phyloP scores from a whole-genome alignment of 2,329 filamentous ascomycete species.

The Ascochyta pisi region DNA sequence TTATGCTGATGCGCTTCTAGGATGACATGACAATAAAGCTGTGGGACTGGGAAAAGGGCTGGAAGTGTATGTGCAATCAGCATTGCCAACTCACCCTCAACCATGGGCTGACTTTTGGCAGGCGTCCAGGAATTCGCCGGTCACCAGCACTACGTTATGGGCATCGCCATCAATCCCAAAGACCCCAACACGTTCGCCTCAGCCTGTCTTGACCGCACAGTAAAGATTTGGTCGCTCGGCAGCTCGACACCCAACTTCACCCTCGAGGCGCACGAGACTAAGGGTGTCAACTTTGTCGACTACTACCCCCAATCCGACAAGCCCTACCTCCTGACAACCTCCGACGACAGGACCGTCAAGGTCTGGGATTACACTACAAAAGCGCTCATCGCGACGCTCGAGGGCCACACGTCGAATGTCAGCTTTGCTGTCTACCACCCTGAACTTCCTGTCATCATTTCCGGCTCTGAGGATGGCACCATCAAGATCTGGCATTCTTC shows the following conservation, averaged over 20 bases:
- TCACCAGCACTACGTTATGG: conserved; percentile 97
- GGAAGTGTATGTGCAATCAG: conserved; percentile 72
- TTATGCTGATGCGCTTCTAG: conserved; percentile 33
- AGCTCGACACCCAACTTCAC: conserved; percentile 96
- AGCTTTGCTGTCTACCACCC: conserved; percentile 98
- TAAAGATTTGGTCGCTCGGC: conserved; percentile 97
- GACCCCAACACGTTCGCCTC: conserved; percentile 81
- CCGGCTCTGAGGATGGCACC: conserved; percentile 95
- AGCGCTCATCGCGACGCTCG: conserved; percentile 92
- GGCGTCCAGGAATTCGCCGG: conserved; percentile 91
- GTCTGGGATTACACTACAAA: conserved; percentile 99
- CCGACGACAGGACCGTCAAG: conserved; percentile 95
- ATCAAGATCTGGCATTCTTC: conserved; percentile 99
- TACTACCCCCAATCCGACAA: conserved; percentile 76
- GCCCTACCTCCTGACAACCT: conserved; percentile 91
- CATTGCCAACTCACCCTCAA: background rate
- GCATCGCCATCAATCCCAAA: conserved; percentile 95
- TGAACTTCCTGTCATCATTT: conserved; percentile 95
- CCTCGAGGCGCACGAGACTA: conserved; percentile 93
- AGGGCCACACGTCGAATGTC: conserved; percentile 97
- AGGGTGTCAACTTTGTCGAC: conserved; percentile 97
- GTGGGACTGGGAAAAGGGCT: conserved; percentile 98
- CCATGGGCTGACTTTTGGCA: conserved; percentile 31
- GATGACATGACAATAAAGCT: conserved; percentile 74
- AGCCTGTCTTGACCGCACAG: conserved; percentile 92